Conservation (phyloP, 2,329 filamentous ascomycete species). For the Aspergillus floridensis region DNA sequence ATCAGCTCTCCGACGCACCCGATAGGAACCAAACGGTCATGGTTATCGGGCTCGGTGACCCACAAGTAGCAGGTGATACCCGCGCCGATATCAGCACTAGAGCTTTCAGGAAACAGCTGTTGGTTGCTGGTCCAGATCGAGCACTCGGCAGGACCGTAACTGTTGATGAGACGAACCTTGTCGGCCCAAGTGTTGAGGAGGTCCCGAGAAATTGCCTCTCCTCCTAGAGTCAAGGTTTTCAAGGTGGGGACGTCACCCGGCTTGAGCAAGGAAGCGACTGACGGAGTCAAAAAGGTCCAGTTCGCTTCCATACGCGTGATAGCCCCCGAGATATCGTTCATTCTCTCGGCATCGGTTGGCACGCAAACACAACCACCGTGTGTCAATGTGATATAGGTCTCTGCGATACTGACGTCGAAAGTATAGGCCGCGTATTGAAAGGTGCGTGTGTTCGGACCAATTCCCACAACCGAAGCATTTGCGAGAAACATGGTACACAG, state of each 20-base stretch:
- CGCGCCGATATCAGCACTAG: neutral
- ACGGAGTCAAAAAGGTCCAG: constrained; percentile 38
- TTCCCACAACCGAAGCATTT: neutral
- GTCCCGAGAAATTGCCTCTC: constrained; percentile 5
- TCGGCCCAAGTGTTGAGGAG: neutral
- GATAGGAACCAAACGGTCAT: neutral
- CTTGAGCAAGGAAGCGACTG: constrained; percentile 25
- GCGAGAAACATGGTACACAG: neutral
- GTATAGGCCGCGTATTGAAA: constrained; percentile 8
- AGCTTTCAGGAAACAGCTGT: neutral
- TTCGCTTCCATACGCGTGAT: constrained; percentile 33
- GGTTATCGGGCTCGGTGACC: constrained; percentile 1
- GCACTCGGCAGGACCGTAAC: constrained; percentile 6
- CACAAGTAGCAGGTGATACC: neutral
- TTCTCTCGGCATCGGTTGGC: neutral
- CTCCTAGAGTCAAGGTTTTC: constrained; percentile 11
- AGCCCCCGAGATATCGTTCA: constrained; percentile 11
- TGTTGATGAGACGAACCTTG: neutral
- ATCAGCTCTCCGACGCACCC: neutral
- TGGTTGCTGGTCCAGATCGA: neutral
- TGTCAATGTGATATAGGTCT: neutral
- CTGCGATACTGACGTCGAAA: constrained; percentile 6
- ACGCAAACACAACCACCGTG: constrained; percentile 8
- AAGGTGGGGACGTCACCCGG: constrained; percentile 8
- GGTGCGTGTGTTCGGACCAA: neutral